Evolutionary conservation across 352 stramenopile species (phyloP).

Genomic region (Achlya hypogyna): DNA sequence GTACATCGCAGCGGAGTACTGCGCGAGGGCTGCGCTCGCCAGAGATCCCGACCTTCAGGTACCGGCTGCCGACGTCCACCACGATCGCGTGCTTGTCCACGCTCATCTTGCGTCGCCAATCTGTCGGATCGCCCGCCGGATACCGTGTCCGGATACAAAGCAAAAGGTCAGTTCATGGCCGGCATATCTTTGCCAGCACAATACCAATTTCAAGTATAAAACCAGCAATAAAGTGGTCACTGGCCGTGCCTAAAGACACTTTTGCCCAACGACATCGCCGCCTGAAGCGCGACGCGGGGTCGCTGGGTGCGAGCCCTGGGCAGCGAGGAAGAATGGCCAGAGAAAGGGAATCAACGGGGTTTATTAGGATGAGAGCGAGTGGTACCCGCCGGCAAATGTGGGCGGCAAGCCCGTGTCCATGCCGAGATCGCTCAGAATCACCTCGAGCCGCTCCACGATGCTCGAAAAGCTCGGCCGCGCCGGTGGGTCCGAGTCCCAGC

Average conservation of each 20-base stretch:
- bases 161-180: too few species aligned
- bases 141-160: not conserved
- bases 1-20: constrained; percentile 58
- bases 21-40: constrained; percentile 63
- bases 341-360: too few species aligned
- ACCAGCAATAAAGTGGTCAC: too few species aligned
- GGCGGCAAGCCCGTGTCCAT: constrained; percentile 74
- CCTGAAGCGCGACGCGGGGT: too few species aligned
- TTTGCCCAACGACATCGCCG: too few species aligned
- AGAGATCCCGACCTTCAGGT: constrained; percentile 58
- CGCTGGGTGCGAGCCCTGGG: too few species aligned
- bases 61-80: constrained; percentile 63
- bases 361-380: constrained; percentile 23
- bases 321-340: too few species aligned
- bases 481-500: constrained; percentile 69
- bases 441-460: constrained; percentile 69
- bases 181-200: too few species aligned
- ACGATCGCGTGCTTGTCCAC: constrained; percentile 41
- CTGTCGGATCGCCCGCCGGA: not conserved
- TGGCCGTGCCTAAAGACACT: too few species aligned
- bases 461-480: constrained; percentile 67
- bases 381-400: constrained; percentile 78
- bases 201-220: too few species aligned
- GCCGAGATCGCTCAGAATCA: constrained; percentile 56
- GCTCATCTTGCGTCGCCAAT: constrained; percentile 6